Conservation (phyloP, 1,284 basidiomycete species). For the Trametes sp. region DNA sequence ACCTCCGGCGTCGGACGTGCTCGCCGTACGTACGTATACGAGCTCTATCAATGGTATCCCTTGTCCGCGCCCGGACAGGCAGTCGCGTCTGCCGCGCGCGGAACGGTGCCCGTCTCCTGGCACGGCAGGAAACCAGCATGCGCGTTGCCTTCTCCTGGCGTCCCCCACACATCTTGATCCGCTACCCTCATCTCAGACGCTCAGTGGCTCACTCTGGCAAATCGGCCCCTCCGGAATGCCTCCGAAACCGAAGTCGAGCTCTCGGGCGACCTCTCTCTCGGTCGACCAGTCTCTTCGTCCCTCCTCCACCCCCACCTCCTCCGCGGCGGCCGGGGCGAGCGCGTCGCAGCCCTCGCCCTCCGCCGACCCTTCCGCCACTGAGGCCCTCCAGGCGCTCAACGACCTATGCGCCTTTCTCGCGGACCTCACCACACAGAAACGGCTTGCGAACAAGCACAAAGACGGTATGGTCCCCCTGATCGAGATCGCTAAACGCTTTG, state of each 20-base stretch:
- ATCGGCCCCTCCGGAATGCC: not conserved
- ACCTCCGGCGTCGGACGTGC: constrained; percentile 15
- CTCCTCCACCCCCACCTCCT: not conserved
- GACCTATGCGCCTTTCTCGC: not conserved
- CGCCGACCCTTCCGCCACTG: not conserved
- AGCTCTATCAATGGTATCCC: constrained; percentile 9
- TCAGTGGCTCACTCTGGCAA: constrained; percentile 2
- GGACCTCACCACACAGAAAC: not conserved
- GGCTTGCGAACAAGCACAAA: not conserved
- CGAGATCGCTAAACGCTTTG: not conserved
- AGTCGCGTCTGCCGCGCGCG: not conserved
- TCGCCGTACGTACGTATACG: constrained; percentile 3
- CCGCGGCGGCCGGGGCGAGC: not conserved
- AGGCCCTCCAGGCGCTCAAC: not conserved
- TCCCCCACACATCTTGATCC: constrained; percentile 1
- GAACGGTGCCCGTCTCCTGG: not conserved
- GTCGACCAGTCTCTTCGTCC: not conserved
- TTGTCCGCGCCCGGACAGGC: constrained; percentile 9
- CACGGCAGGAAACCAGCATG: too few relatives aligned
- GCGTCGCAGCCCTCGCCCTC: not conserved
- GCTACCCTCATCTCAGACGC: not conserved
- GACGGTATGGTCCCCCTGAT: not conserved
- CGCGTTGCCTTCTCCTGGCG: too few relatives aligned
- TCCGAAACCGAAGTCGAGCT: not conserved
- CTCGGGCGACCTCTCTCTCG: not conserved